Conservation (phyloP, 257 asterid species). For the Eustoma russellianum region DNA sequence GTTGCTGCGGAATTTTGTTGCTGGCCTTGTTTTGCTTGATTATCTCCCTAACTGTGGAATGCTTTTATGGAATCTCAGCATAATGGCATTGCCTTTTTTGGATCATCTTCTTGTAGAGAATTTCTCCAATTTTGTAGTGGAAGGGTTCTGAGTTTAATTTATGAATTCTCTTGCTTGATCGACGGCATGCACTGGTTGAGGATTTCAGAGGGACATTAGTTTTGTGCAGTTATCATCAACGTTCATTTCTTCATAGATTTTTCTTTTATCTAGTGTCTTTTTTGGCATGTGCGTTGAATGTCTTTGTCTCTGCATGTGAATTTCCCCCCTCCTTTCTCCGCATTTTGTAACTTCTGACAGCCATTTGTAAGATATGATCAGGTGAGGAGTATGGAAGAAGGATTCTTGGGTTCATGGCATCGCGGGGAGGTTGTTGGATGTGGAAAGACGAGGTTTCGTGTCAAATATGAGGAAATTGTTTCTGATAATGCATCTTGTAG, state of each 20-base stretch:
- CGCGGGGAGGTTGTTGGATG: conserved; percentile 20
- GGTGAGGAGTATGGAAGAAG: conserved; percentile 34
- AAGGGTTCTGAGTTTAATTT: conserved; percentile 2
- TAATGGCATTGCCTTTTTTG: conserved; percentile 29
- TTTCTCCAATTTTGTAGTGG: conserved; percentile 10
- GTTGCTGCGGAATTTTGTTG: not conserved
- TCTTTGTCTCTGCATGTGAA: not conserved
- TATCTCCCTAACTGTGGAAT: not conserved
- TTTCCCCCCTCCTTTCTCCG: not conserved
- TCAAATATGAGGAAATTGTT: conserved; percentile 46
- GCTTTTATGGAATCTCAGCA: not conserved
- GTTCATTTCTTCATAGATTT: not conserved
- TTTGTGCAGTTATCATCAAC: conserved; percentile 1
- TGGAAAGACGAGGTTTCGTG: conserved; percentile 25
- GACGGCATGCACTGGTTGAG: conserved; percentile 18
- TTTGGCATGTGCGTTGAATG: not conserved
- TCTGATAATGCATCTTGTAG: conserved; percentile 32
- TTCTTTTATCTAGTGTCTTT: too few species aligned
- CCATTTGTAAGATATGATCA: conserved; percentile 9
- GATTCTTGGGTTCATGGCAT: conserved; percentile 36
- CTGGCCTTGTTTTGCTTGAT: conserved; percentile 15
- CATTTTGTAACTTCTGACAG: not conserved
- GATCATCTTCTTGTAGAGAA: conserved; percentile 12
- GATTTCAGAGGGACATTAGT: not conserved
- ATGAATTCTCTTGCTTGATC: not conserved